Base-by-base conservation (phyloP, 441 rosid species). In the Bocquillonia castaneifolia region DNA sequence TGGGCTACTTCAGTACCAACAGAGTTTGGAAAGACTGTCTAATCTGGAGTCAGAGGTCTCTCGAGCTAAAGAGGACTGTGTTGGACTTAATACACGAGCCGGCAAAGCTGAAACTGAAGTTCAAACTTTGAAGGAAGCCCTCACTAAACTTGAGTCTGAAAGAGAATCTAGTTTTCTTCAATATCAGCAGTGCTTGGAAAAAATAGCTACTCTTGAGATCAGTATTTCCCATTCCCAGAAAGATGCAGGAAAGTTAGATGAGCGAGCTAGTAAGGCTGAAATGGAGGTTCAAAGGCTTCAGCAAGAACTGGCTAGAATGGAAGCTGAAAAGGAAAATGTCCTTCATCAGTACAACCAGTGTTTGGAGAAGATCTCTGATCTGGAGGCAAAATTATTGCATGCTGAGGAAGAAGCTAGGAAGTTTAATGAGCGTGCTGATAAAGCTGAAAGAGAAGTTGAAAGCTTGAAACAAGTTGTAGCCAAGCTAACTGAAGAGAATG, bases 21-120 rank as follows among this genome's bases (percentile, higher is more conserved):
- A 80, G 75, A 84, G 89, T 73, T 82, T 87, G 77, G 96, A 89
- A 61, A 82, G 87, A 75, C 72, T 91, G 63, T 72, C 90, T 58
- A 80, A 81, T 63, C 72, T 93, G 70, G 97, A 93, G 86, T 77
- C 73, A 62, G 91, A 89, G 82, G 79, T 90, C 61, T 83, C 88
- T 73, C 81, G 68, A 71, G 96, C 93, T 59, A 84, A 76, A 73
- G 87, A 86, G 57, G 88, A 87, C 66, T 89, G 89, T 32, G 71
- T 54, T 73, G 82, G 81, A 29, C 77, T 89, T 45, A 67, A 60
- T 36, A 93, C 88, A 65, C 83, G 83, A 67, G 96, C 91, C n/a
- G 78, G 85, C 63, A 79, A 63, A 79, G 91, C 96, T 44, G 94
- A 94, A 82, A 78, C 84, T 76, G 97, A 91, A 77, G 88, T 82